These are phyloP conservation scores for Nannizziopsis arthrosporioides DNA, from an alignment of 2,329 filamentous ascomycete genomes.

Conservation along the genomic window DNA sequence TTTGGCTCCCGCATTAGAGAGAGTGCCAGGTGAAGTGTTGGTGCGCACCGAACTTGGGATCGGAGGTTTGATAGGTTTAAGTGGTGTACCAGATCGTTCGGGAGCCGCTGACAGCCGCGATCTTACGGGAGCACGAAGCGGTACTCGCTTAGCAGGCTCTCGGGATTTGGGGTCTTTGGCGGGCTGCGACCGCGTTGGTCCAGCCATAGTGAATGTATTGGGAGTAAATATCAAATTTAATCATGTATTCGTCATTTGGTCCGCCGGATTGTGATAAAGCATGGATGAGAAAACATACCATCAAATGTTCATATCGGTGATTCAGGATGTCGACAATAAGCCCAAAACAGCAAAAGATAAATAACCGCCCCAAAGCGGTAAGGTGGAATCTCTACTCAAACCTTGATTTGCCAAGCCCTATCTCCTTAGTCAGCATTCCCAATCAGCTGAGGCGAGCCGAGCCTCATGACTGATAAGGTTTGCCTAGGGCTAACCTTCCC, in stretches of 20 bases:
- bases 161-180: constrained; percentile 31
- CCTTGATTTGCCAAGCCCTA: background rate
- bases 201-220: constrained; percentile 10
- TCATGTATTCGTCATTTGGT: background rate
- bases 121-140: constrained; percentile 39
- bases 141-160: constrained; percentile 39
- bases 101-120: constrained; percentile 44
- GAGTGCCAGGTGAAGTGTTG: constrained; percentile 33
- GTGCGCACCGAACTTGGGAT: constrained; percentile 28
- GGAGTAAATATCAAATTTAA: background rate
- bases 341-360: constrained; percentile 16
- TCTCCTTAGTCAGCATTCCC: background rate
- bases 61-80: constrained; percentile 54
- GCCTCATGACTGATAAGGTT: no score
- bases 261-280: background rate
- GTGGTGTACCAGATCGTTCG: constrained; percentile 54
- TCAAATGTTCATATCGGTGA: background rate
- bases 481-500: no score
- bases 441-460: background rate
- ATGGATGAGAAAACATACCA: background rate
- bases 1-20: constrained; percentile 53
- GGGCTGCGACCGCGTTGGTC: constrained; percentile 12
- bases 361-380: constrained; percentile 11
- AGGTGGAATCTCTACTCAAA: background rate
- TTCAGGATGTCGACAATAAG: background rate